Evolutionary conservation across 495 filamentous ascomycete species (phyloP), one percentile per base, ranked within the genome.

Genomic region (Gamarada debralockiae): DNA sequence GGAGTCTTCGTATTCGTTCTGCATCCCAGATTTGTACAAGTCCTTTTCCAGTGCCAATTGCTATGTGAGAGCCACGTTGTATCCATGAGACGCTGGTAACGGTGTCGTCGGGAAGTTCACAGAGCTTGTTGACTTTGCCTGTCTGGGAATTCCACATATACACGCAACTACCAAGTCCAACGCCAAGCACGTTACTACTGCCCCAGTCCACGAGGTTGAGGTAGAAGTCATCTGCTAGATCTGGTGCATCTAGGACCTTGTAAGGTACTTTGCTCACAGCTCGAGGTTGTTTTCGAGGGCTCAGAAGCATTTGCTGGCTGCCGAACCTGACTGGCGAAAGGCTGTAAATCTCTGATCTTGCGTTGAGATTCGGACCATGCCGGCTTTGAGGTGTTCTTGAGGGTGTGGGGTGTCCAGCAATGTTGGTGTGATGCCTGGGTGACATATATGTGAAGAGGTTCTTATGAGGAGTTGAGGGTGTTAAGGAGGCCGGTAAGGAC

Each of bases 71-170:
- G 23, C 93, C 93, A 74, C 92, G 72, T 24, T 98, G 93, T 55
- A 98, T 98, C 93, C 93, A 98, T 55, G 82, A 95, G 17, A 98
- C 93, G 57, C 90, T 96, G 9, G 93, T 97, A 2, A 98, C 91
- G 0, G 83, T 92, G 65, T 98, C 93, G 60, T 96, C 92, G 56
- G 85, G 84, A 10, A 98, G 77, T 38, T 95, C 92, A 66, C 95
- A 97, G 0, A 97, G 78, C 71, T 92, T 95, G 37, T 86, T 93
- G 14, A 97, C 93, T 31, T 82, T 74, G 45, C 92, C 92, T 2
- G 85, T 81, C 42, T 85, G 80, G 10, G 91, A 91, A 63, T 96
- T 95, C 92, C 93, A 98, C 88, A 97, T 93, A 63, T 97, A 98
- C n/a, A 98, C 93, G 46, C 88, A 92, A 24, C 84, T 88, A 15